Evolutionary conservation across 2,329 filamentous ascomycete species (phyloP), one percentile per base, ranked within the genome.

Genomic region (Setomelanomma holmii): DNA sequence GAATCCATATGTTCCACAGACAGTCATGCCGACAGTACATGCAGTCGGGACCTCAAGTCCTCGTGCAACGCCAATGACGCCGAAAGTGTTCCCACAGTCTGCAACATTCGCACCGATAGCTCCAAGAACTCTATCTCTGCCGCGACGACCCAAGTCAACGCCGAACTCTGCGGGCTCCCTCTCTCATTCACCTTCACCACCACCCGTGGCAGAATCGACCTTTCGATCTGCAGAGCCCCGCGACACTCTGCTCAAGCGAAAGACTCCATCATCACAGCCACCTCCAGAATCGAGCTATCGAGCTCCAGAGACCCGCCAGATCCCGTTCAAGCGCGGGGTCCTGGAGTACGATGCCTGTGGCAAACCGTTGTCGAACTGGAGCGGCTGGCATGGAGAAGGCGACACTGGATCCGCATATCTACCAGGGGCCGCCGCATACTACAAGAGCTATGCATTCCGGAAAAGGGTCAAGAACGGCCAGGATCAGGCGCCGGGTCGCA

Each of bases 371-470:
- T 30, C 27, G 3, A 30, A 30, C 5, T 30, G 27, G 27, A 30
- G 10, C 8, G 33, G 19, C 24, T 39, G 30, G 14, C 21, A 45
- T 3, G 47, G 22, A 5, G 16, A 12, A 6, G 23, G 19, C 3
- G 22, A 44, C 17, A 12, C 17, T n/a, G 17, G 5, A 1, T 1
- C 24, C 16, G 22, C 22, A 5, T 11, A 53, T 11, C 10, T 21
- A 4, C 50, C 47, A 1, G 50, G 56, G 5, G 49, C 50, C 22
- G 45, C 47, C 23, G 53, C 45, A 5, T 59, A 59, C 41, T 56
- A 59, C 46, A 54, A 54, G 34, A 54, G 50, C 38, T 41, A 30
- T 21, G 16, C 24, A 2, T 56, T 54, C 40, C 42, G 40, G n/a
- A 42, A 51, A 23, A 54, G 45, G 19, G 30, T 45, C 17, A 21